Percentiles rank a stretch among this genome's conserved stretches.
Conservation (phyloP, 2,329 filamentous ascomycete genomes). For the Hawksworthiomyces lignivorus region DNA sequence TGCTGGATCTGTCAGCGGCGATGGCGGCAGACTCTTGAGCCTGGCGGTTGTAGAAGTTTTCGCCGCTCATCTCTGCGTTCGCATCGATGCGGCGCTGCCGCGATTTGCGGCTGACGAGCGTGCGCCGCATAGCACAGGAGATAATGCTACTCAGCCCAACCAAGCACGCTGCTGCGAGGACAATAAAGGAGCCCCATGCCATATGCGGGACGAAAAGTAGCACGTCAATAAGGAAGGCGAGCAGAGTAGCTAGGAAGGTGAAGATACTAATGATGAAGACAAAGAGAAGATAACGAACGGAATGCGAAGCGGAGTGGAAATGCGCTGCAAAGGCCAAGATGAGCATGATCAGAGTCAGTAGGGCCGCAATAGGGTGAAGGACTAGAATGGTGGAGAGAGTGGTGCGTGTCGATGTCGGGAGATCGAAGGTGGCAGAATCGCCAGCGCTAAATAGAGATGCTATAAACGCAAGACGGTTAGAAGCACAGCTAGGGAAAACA, state of each 20-base stretch:
- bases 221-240: constrained; percentile 90
- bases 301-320: constrained; percentile 81
- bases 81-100: constrained; percentile 84
- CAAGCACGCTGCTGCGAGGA: constrained; percentile 79
- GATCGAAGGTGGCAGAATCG: constrained; percentile 42
- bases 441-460: constrained; percentile 10
- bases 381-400: constrained; percentile 83
- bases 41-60: constrained; percentile 78
- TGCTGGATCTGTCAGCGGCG: too few relatives aligned
- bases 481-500: neutral
- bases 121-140: constrained; percentile 90
- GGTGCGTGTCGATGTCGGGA: constrained; percentile 43
- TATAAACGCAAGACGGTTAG: constrained; percentile 5
- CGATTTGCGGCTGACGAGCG: constrained; percentile 85
- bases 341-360: constrained; percentile 79
- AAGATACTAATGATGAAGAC: constrained; percentile 82
- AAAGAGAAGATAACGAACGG: constrained; percentile 75
- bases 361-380: constrained; percentile 82
- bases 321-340: constrained; percentile 73
- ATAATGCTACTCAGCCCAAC: constrained; percentile 76
- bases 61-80: constrained; percentile 94
- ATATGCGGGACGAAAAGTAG: constrained; percentile 90
- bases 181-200: constrained; percentile 90
- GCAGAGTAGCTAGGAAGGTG: constrained; percentile 67
- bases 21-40: constrained; percentile 36